Evolutionary conservation across 2,329 filamentous ascomycete species (phyloP).

Genomic region (Dactylonectria macrodidyma): DNA sequence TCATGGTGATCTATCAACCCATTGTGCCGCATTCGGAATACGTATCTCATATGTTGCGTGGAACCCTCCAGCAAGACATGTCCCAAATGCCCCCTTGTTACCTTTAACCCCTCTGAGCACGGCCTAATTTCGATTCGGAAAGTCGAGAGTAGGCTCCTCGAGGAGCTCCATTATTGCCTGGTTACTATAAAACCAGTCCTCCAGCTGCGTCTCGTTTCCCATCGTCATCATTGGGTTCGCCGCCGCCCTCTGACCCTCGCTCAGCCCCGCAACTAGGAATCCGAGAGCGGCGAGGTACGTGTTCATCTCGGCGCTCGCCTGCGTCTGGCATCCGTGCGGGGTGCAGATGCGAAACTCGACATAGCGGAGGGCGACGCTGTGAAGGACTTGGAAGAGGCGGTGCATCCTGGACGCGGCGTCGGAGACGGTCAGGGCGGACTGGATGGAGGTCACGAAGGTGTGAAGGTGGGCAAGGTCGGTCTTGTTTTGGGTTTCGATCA

Average conservation of each 20-base stretch:
- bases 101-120: no score
- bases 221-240: neutral
- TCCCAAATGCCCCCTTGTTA: no score
- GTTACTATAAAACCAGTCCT: neutral
- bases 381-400: conserved; percentile 71
- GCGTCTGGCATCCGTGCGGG: conserved; percentile 40
- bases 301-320: conserved; percentile 50
- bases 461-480: conserved; percentile 62
- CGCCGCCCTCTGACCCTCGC: neutral
- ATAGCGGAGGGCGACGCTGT: conserved; percentile 71
- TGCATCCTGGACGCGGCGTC: conserved; percentile 68
- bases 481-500: conserved; percentile 61
- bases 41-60: no score
- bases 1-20: no score
- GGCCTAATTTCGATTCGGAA: neutral
- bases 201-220: neutral
- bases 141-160: neutral
- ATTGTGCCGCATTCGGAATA: no score
- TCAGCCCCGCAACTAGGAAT: conserved; percentile 43
- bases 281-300: conserved; percentile 64
- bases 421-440: conserved; percentile 60
- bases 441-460: conserved; percentile 66
- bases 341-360: conserved; percentile 63
- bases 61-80: no score
- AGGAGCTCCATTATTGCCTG: neutral